A percentile compares a stretch with the other conserved stretches of the same genome.
These are phyloP conservation scores for Thermochaetoides thermophila DNA, from an alignment of 495 filamentous ascomycete species.

Conservation along the genomic window DNA sequence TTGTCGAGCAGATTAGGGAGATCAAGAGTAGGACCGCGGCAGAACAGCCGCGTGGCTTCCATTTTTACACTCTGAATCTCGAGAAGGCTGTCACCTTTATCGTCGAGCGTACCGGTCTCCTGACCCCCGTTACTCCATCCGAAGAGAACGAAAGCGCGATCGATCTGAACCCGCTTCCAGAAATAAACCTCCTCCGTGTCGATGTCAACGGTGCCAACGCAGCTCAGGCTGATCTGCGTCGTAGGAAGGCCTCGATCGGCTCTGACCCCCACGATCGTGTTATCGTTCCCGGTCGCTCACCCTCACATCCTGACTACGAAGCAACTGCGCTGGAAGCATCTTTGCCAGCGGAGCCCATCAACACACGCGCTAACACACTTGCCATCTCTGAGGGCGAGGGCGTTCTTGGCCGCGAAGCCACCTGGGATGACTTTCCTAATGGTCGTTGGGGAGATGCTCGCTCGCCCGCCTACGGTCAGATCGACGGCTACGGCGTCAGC, in stretches of 20 bases:
- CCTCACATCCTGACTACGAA: constrained; percentile 44
- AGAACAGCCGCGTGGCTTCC: constrained; percentile 56
- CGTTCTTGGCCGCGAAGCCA: constrained; percentile 82
- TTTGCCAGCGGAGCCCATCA: constrained; percentile 42
- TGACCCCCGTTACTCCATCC: constrained; percentile 41
- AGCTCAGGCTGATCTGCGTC: constrained; percentile 12
- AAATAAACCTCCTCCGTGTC: constrained; percentile 20
- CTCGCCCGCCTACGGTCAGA: constrained; percentile 84
- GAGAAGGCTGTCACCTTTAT: constrained; percentile 94
- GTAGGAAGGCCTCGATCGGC: constrained; percentile 35
- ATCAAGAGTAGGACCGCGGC: constrained; percentile 32
- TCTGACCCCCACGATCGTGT: constrained; percentile 69
- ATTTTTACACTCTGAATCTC: constrained; percentile 94
- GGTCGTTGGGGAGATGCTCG: constrained; percentile 89
- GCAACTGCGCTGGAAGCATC: constrained; percentile 51
- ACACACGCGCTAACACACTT: constrained; percentile 62
- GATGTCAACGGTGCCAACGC: constrained; percentile 21
- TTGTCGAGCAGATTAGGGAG: constrained; percentile 54
- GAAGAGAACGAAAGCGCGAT: constrained; percentile 22
- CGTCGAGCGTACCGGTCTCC: constrained; percentile 70
- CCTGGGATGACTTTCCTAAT: constrained; percentile 98
- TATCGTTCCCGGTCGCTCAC: constrained; percentile 48
- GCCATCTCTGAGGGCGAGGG: constrained; percentile 88
- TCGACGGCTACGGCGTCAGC: constrained; percentile 86
- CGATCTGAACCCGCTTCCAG: constrained; percentile 30